Base-by-base conservation (phyloP, 352 stramenopile species). In the Globisporangium polare region DNA sequence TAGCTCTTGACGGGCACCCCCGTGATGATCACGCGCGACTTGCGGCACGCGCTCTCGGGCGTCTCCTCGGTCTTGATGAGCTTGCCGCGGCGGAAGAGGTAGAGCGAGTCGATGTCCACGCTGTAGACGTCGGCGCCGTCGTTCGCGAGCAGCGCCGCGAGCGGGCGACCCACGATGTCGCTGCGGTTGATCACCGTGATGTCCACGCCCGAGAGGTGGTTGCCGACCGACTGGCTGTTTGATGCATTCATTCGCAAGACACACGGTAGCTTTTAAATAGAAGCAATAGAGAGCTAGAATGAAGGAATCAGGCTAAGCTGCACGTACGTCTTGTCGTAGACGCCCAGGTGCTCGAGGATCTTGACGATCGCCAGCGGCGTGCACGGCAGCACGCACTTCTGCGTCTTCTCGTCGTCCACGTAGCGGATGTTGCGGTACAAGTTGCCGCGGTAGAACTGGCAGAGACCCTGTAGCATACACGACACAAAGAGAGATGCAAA, bases 381-480 rank as follows among this genome's bases (percentile, higher is more conserved):
- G 76, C 97, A 99, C 2, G 97, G 97, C 56, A 99, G 68, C 35
- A 99, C 86, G 69, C 94, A 98, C 80, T 99, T 99, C 68, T 98
- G 86, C 51, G 83, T 92, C 69, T 80, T 37, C 39, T 72, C 75
- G 43, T 93, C 90, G 73, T 98, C 92, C 52, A 98, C 78, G 62
- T 92, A 98, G 64, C 97, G 92, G 59, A 99, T 94, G 78, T 99
- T 99, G 56, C 94, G 86, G 80, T 99, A 99, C 27, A 99, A 66
- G 67, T 99, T 98, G 56, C 89, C 91, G 27, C 97, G 89, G 80
- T 99, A 99, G 50, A 92, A 96, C 72, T 98, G 94, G 76, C 94
- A 98, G 20, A 99, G 74, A 20, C 97, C 78, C 50, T 62, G 45
- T 37, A 33, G 29, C 17, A 45, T 33, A 33, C 15, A 37, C 0